Evolutionary conservation across 768 basidiomycete genomes (phyloP).

Genomic region (Leucosporidium scottii): DNA sequence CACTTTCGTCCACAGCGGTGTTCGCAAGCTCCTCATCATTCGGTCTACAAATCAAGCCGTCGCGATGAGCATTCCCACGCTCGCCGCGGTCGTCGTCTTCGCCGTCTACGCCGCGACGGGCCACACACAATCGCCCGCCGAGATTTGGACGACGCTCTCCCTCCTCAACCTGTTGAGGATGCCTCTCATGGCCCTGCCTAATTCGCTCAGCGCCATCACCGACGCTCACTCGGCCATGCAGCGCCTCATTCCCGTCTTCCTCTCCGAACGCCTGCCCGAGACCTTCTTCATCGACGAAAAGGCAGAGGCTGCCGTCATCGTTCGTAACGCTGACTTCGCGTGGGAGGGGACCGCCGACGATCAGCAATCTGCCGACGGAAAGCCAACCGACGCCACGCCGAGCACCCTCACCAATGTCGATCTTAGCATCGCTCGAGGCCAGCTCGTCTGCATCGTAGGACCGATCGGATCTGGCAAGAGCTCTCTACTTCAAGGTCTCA

Average conservation of each 20-base stretch:
- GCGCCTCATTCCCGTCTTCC: conserved; percentile 55
- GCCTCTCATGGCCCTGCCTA: conserved; percentile 21
- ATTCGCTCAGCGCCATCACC: conserved; percentile 41
- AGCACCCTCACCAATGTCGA: conserved; percentile 63
- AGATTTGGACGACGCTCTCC: conserved; percentile 59
- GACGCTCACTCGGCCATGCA: conserved; percentile 71
- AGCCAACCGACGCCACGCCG: conserved; percentile 35
- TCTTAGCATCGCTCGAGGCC: conserved; percentile 63
- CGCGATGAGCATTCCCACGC: background rate
- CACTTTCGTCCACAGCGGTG: conserved; percentile 41
- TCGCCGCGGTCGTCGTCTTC: background rate
- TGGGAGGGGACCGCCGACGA: conserved; percentile 22
- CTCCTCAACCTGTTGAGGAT: conserved; percentile 72
- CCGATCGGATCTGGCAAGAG: conserved; percentile 57
- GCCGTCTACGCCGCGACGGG: conserved; percentile 66
- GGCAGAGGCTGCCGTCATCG: conserved; percentile 20
- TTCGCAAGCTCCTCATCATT: conserved; percentile 39
- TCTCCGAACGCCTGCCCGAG: background rate
- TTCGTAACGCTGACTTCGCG: conserved; percentile 3
- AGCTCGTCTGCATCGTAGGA: conserved; percentile 74
- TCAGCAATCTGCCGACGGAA: too few species aligned
- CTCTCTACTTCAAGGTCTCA: conserved; percentile 62
- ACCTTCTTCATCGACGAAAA: conserved; percentile 3
- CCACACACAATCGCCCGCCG: conserved; percentile 59
- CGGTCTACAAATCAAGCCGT: conserved; percentile 32